Base-by-base conservation (phyloP, 768 basidiomycete species). In the Pleurotus eryngii region DNA sequence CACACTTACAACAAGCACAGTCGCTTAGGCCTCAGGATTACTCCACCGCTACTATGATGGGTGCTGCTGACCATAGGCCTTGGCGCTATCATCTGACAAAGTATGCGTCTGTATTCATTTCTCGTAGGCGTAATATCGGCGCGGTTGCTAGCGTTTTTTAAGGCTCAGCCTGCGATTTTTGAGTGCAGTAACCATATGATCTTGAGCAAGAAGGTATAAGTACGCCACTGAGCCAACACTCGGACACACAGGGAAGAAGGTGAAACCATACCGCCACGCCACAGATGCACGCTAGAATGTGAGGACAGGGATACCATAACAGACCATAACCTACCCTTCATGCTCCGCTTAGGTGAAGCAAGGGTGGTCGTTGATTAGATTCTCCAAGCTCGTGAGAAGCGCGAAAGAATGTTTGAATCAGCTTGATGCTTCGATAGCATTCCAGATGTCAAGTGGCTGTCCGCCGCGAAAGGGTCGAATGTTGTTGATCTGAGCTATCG, bases 271-370 rank as follows among this genome's bases (percentile, higher is more conserved):
- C 39, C n/a, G n/a, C 51, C 38, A 17, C 51, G 51, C 51, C 51
- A 54, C 51, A 40, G 38, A 54, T 54, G 38, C 51, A 54, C 51
- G 39, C 51, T 54, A 54, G 51, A 54, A 54, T 26, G 39, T 20
- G 42, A 45, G 51, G 51, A 18, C 38, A 17, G 35, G 27, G 27
- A 27, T 50, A 35, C 15, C 38, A 15, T 26, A 20, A 49, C 47
- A 27, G 30, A 8, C 30, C 30, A 35, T 35, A 35, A 8, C 30
- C 24, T 26, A 26, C 24, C 24, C 24, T 9, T 35, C 47, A 15
- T 38, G 22, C 51, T 43, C 51, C 43, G 39, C 51, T 39, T 42
- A 30, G 15, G 51, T n/a, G 18, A 37, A 39, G 35, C 27, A 27
- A 50, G 27, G 47, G 39, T 17, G 42, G 22, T 24, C n/a, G 49